Evolutionary conservation across 495 filamentous ascomycete genomes (phyloP).

Genomic region (Opeltia flavorubescens): DNA sequence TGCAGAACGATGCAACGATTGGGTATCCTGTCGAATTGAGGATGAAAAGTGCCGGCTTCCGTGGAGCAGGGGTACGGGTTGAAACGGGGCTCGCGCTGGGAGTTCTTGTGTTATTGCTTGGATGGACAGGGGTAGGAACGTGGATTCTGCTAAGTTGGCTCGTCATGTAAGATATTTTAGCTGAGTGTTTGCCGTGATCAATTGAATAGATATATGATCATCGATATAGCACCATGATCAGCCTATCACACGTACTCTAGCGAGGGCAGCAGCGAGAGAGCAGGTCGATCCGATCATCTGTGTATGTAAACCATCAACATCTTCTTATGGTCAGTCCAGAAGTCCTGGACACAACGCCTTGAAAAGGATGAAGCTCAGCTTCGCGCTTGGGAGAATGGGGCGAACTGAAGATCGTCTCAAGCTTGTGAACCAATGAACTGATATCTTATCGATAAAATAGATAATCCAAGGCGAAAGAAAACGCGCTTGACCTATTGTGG

Average conservation of each 20-base stretch:
- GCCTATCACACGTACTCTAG: neutral
- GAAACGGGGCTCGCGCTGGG: slow-evolving; percentile 12
- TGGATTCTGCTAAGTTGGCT: slow-evolving; percentile 15
- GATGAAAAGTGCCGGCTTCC: neutral
- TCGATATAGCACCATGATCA: neutral
- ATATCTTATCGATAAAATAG: neutral
- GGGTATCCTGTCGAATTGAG: neutral
- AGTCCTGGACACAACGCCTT: neutral
- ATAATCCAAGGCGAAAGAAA: neutral
- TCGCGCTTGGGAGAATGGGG: neutral
- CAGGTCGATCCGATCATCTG: neutral
- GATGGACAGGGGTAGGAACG: slow-evolving; percentile 13
- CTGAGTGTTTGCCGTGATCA: neutral
- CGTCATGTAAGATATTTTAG: slow-evolving; percentile 1
- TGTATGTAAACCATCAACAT: neutral
- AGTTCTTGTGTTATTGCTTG: slow-evolving; percentile 13
- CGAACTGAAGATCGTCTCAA: neutral
- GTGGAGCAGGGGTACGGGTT: slow-evolving; percentile 10
- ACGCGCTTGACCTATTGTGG: neutral
- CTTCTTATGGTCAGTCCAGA: neutral
- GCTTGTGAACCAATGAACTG: neutral
- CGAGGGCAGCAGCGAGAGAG: no score
- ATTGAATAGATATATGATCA: neutral
- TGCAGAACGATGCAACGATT: neutral
- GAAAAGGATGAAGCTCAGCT: neutral